These are phyloP conservation scores for Scytalidium lignicola DNA, from an alignment of 2,329 filamentous ascomycete species.

Conservation along the genomic window DNA sequence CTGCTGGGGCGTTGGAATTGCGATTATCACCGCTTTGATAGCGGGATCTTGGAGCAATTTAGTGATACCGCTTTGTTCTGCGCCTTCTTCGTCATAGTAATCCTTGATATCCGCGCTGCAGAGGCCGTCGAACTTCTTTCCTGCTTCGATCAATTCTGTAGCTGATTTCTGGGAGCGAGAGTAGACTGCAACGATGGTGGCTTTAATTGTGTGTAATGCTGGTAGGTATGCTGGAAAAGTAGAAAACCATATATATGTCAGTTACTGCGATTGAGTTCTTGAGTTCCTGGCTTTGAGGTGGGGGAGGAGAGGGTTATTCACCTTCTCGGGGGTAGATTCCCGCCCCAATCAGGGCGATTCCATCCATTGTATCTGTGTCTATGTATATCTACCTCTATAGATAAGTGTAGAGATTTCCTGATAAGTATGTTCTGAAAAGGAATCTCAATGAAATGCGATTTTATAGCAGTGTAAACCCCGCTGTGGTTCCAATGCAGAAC, in stretches of 20 bases:
- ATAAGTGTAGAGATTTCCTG: neutral
- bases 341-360: neutral
- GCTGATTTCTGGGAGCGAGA: slow-evolving; percentile 28
- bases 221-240: neutral
- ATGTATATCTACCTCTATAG: neutral
- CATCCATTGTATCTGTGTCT: neutral
- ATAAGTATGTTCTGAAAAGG: neutral
- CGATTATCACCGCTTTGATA: slow-evolving; percentile 32
- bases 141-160: neutral
- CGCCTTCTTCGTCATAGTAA: slow-evolving; percentile 26
- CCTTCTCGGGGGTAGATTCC: neutral
- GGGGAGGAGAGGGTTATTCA: neutral
- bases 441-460: neutral
- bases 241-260: neutral
- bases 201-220: slow-evolving; percentile 43
- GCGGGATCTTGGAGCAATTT: slow-evolving; percentile 25
- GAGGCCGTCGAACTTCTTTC: neutral
- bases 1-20: slow-evolving; percentile 45
- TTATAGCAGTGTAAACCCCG: neutral
- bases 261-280: no score
- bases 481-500: neutral
- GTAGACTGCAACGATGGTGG: slow-evolving; percentile 45
- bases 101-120: neutral
- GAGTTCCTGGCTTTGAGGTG: no score
- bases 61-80: neutral